These are phyloP conservation scores for Saccharomycopsis synnaedendra DNA, from an alignment of 805 yeast species.

Conservation along the genomic window DNA sequence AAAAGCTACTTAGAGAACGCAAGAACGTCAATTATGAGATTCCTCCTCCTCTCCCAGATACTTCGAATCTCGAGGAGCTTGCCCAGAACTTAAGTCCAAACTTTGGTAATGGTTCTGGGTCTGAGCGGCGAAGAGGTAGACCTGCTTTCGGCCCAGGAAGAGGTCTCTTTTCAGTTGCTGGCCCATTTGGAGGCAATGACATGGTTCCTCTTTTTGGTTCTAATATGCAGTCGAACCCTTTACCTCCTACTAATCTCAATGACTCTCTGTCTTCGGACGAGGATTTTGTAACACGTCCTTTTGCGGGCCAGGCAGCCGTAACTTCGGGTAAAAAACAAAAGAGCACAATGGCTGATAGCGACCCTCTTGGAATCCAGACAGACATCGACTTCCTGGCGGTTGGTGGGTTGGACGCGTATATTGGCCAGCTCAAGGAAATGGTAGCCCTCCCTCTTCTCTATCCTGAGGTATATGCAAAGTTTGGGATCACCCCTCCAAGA, in stretches of 20 bases:
- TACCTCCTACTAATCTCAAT: constrained; percentile 4
- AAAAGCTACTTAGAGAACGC: constrained; percentile 47
- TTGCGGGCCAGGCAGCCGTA: constrained; percentile 21
- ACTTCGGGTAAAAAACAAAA: constrained; percentile 33
- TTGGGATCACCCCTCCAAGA: constrained; percentile 89
- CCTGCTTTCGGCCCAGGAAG: constrained; percentile 39
- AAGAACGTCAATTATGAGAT: constrained; percentile 69
- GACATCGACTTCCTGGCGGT: constrained; percentile 74
- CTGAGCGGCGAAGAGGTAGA: constrained; percentile 28
- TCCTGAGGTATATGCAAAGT: constrained; percentile 86
- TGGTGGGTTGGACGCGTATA: constrained; percentile 88
- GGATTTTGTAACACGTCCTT: constrained; percentile 22
- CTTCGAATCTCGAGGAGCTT: constrained; percentile 19
- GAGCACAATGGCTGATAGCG: constrained; percentile 71
- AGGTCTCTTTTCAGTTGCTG: constrained; percentile 83
- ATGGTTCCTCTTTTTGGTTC: constrained; percentile 74
- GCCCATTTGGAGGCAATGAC: constrained; percentile 97
- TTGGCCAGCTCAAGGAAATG: constrained; percentile 92
- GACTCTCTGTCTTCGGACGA: constrained; percentile 39
- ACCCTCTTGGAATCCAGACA: constrained; percentile 86
- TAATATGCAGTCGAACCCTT: constrained; percentile 30
- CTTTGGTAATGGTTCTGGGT: constrained; percentile 21
- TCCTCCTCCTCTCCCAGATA: constrained; percentile 62
- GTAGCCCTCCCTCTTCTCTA: constrained; percentile 84
- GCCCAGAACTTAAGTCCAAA: constrained; percentile 19